Evolutionary conservation across 2,329 filamentous ascomycete genomes (phyloP).

Genomic region (Dactylellina parvicollis): DNA sequence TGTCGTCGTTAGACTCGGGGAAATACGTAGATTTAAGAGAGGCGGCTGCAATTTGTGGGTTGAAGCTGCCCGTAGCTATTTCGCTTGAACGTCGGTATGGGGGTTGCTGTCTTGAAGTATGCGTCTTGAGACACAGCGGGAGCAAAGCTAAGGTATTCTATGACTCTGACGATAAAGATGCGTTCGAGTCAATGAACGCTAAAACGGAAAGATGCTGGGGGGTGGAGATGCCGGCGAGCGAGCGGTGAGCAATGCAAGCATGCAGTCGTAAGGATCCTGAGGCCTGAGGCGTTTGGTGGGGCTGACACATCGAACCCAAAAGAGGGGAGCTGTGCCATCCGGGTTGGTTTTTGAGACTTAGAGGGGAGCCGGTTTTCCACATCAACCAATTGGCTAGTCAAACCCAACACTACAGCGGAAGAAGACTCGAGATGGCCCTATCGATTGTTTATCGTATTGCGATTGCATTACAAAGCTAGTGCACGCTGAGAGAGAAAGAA

Average conservation of each 20-base stretch:
- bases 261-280: constrained; percentile 10
- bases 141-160: not conserved
- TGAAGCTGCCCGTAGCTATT: not conserved
- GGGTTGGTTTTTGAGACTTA: not conserved
- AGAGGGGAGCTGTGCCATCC: constrained; percentile 15
- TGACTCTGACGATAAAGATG: constrained; percentile 18
- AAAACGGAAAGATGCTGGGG: not conserved
- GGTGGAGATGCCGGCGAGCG: not conserved
- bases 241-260: constrained; percentile 30
- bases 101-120: constrained; percentile 19
- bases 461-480: constrained; percentile 18
- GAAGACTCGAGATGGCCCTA: no score
- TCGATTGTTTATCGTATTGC: no score
- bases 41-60: not conserved
- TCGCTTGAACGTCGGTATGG: not conserved
- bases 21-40: not conserved
- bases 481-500: constrained; percentile 19
- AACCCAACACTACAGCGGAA: not conserved
- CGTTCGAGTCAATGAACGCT: constrained; percentile 13
- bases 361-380: not conserved
- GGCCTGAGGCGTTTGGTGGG: constrained; percentile 15
- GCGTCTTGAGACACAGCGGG: not conserved
- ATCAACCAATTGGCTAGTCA: not conserved
- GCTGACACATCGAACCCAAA: constrained; percentile 36
- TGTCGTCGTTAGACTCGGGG: not conserved